Evolutionary conservation across 352 stramenopile genomes (phyloP).

Genomic region (Globisporangium carolinianum): DNA sequence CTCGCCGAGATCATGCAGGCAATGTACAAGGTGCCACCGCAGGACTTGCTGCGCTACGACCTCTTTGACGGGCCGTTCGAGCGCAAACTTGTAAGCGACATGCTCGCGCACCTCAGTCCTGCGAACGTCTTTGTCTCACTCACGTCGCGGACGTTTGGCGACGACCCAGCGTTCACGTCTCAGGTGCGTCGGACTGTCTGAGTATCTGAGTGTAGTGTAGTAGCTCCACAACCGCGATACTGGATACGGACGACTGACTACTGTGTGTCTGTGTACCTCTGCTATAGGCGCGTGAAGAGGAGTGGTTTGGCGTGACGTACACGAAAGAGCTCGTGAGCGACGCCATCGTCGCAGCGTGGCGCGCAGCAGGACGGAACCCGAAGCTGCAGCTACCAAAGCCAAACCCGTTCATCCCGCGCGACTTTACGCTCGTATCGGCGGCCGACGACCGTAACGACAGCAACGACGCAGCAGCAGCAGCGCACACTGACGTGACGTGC

Average conservation of each 20-base stretch:
- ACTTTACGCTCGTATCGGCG: slow-evolving; percentile 45
- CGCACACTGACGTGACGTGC: slow-evolving; percentile 19
- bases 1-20: slow-evolving; percentile 69
- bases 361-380: slow-evolving; percentile 22
- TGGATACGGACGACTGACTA: not conserved
- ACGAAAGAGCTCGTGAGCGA: slow-evolving; percentile 30
- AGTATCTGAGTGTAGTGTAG: not conserved
- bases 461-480: slow-evolving; percentile 12
- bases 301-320: slow-evolving; percentile 67
- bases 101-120: slow-evolving; percentile 38
- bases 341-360: slow-evolving; percentile 31
- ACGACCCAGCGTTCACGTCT: slow-evolving; percentile 28
- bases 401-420: slow-evolving; percentile 67
- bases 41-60: slow-evolving; percentile 60
- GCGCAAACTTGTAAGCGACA: slow-evolving; percentile 25
- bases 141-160: slow-evolving; percentile 33
- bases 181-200: slow-evolving; percentile 15
- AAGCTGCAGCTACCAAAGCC: slow-evolving; percentile 44
- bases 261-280: not conserved
- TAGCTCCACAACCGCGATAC: not conserved
- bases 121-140: slow-evolving; percentile 48
- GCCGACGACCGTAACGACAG: not conserved
- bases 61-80: slow-evolving; percentile 53
- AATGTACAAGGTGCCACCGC: slow-evolving; percentile 44
- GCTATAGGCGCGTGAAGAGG: slow-evolving; percentile 29